A percentile compares a stretch with the other conserved stretches of the same genome.
phyloP scores from a whole-genome alignment of 2,329 filamentous ascomycete genomes.

The Fusarium sp. region DNA sequence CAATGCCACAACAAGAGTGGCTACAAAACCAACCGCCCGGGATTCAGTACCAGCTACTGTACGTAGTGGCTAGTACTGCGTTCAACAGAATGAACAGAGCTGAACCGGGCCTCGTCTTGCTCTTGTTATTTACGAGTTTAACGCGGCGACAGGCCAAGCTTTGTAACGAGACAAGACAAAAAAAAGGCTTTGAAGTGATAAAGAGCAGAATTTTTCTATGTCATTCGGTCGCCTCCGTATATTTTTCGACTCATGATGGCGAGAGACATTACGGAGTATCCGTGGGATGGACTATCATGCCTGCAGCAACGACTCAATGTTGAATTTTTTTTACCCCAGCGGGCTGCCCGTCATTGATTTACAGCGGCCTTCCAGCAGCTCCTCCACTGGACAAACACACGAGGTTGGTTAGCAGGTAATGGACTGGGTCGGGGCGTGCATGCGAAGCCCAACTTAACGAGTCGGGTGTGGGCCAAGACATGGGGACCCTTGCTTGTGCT shows the following conservation, averaged over 20 bases:
- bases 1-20: conserved; percentile 4
- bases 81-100: conserved; percentile 8
- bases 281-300: background rate
- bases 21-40: conserved; percentile 22
- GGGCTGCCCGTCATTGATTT: background rate
- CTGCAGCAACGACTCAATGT: background rate
- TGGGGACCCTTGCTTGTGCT: conserved; percentile 20
- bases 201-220: background rate
- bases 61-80: background rate
- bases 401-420: background rate
- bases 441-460: background rate
- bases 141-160: background rate
- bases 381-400: background rate
- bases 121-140: background rate
- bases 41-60: background rate
- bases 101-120: conserved; percentile 1
- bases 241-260: conserved; percentile 11
- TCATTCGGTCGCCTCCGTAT: conserved; percentile 8
- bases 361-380: conserved; percentile 7
- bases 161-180: background rate
- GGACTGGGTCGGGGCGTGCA: conserved; percentile 3
- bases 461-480: conserved; percentile 4
- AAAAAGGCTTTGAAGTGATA: background rate
- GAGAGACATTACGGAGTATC: conserved; percentile 12
- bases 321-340: conserved; percentile 4